A percentile compares a stretch with the other conserved stretches of the same genome.
These are phyloP conservation scores for Golubevia sp. DNA, from an alignment of 1,284 basidiomycete species.

Conservation along the genomic window DNA sequence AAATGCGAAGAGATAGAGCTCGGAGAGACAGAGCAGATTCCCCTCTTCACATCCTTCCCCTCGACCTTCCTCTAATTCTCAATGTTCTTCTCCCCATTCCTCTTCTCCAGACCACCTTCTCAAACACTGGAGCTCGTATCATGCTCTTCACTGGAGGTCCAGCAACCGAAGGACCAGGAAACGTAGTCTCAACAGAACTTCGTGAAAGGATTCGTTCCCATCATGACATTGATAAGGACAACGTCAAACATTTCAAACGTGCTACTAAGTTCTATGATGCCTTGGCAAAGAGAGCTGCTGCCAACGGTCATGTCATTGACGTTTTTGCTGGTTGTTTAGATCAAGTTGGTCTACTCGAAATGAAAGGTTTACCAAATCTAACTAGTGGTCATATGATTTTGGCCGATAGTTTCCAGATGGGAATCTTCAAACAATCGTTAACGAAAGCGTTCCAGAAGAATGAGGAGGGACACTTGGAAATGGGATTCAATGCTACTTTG, in stretches of 20 bases:
- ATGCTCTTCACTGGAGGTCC: conserved; percentile 62
- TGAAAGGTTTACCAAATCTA: conserved; percentile 56
- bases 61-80: background rate
- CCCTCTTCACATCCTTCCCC: background rate
- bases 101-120: conserved; percentile 41
- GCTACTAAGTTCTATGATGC: conserved; percentile 60
- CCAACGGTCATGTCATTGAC: conserved; percentile 59
- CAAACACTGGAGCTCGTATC: conserved; percentile 58
- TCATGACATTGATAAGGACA: conserved; percentile 63
- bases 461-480: conserved; percentile 54
- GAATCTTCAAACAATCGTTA: conserved; percentile 61
- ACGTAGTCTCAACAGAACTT: conserved; percentile 60
- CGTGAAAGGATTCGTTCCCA: conserved; percentile 61
- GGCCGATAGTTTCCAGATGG: conserved; percentile 61
- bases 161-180: conserved; percentile 58
- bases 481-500: conserved; percentile 62
- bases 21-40: background rate
- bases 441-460: conserved; percentile 60
- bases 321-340: conserved; percentile 60
- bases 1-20: background rate
- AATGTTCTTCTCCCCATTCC: background rate
- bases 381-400: conserved; percentile 61
- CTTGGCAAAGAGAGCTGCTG: conserved; percentile 52
- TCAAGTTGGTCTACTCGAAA: conserved; percentile 61
- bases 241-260: conserved; percentile 60